Conservation (phyloP, 306 rosid genomes). For the Abrus precatorius region DNA sequence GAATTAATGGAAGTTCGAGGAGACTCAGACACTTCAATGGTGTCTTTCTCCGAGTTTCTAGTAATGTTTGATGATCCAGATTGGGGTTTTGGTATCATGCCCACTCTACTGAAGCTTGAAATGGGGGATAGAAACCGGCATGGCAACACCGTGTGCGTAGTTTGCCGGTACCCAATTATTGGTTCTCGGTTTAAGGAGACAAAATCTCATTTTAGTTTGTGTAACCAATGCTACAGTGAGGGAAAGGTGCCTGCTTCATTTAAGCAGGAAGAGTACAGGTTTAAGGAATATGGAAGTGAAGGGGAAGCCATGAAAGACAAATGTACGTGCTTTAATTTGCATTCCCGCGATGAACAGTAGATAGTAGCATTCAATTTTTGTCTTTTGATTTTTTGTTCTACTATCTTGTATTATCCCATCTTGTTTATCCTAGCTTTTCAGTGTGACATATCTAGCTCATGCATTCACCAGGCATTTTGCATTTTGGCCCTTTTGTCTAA, state of each 20-base stretch:
- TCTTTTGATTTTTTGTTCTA: conserved; percentile 30
- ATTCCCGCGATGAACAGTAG: conserved; percentile 70
- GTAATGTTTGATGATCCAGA: conserved; percentile 89
- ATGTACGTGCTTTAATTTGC: conserved; percentile 83
- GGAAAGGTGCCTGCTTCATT: conserved; percentile 94
- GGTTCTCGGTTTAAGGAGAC: conserved; percentile 94
- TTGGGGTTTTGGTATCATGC: conserved; percentile 97
- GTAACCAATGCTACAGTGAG: conserved; percentile 96
- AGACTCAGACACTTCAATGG: conserved; percentile 70
- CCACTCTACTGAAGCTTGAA: conserved; percentile 86
- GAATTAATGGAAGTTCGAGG: conserved; percentile 88
- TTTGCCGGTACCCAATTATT: conserved; percentile 88
- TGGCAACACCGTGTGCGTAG: conserved; percentile 77
- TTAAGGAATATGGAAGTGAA: conserved; percentile 89
- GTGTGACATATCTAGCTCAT: conserved; percentile 75
- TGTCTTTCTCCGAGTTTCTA: conserved; percentile 84
- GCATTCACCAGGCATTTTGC: conserved; percentile 56
- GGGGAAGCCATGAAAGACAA: conserved; percentile 86
- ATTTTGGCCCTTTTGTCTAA: conserved; percentile 58
- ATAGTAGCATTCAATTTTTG: conserved; percentile 48
- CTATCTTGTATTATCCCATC: conserved; percentile 58
- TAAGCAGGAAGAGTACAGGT: conserved; percentile 94
- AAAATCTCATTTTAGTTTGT: conserved; percentile 86
- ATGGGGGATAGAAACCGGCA: conserved; percentile 92
- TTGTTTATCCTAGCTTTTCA: conserved; percentile 58